phyloP scores from a whole-genome alignment of 2,329 filamentous ascomycete species.

The Stagonosporopsis vannaccii region DNA sequence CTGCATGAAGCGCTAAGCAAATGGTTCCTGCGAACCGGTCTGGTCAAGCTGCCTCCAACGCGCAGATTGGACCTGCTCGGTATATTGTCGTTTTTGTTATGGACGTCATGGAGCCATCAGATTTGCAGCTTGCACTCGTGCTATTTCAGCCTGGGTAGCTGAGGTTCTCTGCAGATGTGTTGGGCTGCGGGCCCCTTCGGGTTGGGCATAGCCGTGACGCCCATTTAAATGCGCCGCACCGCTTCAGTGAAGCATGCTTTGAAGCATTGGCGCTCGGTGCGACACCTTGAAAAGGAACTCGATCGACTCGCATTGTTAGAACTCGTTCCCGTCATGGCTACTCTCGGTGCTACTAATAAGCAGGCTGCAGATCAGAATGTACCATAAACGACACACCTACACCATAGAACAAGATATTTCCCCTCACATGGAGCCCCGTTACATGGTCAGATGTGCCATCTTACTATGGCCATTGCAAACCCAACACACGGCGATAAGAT shows the following conservation, averaged over 20 bases:
- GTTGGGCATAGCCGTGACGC: slow-evolving; percentile 7
- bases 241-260: not conserved
- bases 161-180: not conserved
- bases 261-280: slow-evolving; percentile 4
- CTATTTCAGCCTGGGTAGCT: not conserved
- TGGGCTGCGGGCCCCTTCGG: slow-evolving; percentile 2
- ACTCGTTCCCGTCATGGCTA: not conserved
- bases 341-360: not conserved
- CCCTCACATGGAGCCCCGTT: not conserved
- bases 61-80: not conserved
- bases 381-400: not conserved
- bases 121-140: not conserved
- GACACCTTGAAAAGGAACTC: not conserved
- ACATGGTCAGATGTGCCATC: not conserved
- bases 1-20: not conserved
- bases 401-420: not conserved
- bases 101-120: not conserved
- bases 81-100: not conserved
- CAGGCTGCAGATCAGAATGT: not conserved
- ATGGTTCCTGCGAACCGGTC: not conserved
- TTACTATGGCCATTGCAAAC: not conserved
- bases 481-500: not conserved
- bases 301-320: slow-evolving; percentile 4
- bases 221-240: not conserved
- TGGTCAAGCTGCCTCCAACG: not conserved